Evolutionary conservation across 1,284 basidiomycete genomes (phyloP).

Genomic region (Pholiota adiposa): DNA sequence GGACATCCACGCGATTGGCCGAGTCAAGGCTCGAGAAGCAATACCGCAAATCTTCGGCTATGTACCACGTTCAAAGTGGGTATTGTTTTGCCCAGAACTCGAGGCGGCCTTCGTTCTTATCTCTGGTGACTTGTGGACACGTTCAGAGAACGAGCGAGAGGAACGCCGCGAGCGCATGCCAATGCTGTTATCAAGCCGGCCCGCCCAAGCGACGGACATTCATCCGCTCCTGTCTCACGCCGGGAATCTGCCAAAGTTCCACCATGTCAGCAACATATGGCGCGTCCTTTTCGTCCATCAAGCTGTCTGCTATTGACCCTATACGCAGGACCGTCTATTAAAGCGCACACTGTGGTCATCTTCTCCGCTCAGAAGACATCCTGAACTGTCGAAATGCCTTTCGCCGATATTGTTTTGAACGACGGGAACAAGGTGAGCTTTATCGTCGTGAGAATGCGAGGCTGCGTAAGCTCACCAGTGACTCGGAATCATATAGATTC

Average conservation of each 20-base stretch:
- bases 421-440: slow-evolving; percentile 48
- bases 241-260: neutral
- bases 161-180: too few relatives aligned
- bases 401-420: slow-evolving; percentile 49
- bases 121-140: too few relatives aligned
- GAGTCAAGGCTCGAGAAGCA: neutral
- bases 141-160: too few relatives aligned
- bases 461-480: neutral
- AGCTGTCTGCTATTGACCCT: neutral
- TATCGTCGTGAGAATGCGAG: neutral
- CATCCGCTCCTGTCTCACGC: neutral
- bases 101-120: too few relatives aligned
- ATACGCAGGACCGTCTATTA: neutral
- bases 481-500: slow-evolving; percentile 44
- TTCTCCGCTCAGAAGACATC: neutral
- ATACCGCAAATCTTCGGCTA: neutral
- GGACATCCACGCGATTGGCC: slow-evolving; percentile 1
- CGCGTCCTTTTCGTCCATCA: neutral
- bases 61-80: too few relatives aligned
- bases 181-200: too few relatives aligned
- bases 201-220: neutral
- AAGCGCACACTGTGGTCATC: neutral
- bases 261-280: neutral
- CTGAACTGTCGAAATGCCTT: slow-evolving; percentile 45
- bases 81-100: too few relatives aligned